phyloP scores from a whole-genome alignment of 495 filamentous ascomycete species.

The Xylaria sp. region DNA sequence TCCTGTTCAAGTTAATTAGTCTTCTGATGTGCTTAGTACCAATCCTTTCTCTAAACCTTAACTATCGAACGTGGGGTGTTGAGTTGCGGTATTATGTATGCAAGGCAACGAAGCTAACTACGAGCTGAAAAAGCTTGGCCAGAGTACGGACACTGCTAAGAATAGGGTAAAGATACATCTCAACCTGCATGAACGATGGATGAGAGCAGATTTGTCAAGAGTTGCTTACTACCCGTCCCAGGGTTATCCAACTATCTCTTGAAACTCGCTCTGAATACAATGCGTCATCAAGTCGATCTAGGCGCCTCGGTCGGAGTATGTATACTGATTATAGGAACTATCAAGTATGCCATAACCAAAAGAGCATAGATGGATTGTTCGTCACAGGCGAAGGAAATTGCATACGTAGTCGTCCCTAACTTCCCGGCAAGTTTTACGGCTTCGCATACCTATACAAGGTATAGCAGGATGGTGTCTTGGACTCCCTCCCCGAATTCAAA shows the following conservation, averaged over 20 bases:
- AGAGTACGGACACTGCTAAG: conserved; percentile 4
- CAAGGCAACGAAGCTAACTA: neutral
- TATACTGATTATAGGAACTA: neutral
- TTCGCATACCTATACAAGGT: neutral
- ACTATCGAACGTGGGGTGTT: neutral
- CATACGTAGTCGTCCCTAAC: neutral
- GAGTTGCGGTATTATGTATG: conserved; percentile 1
- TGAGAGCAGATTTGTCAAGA: conserved; percentile 17
- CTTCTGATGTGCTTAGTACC: neutral
- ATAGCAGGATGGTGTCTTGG: conserved; percentile 6
- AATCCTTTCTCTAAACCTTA: neutral
- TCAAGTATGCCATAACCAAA: neutral
- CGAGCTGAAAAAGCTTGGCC: conserved; percentile 13
- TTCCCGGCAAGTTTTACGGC: neutral
- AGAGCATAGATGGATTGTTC: neutral
- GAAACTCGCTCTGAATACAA: conserved; percentile 8
- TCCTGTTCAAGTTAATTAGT: neutral
- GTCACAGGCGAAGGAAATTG: neutral
- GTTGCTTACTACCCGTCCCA: conserved; percentile 22
- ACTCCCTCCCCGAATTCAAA: neutral
- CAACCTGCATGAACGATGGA: conserved; percentile 5
- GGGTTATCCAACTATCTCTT: neutral
- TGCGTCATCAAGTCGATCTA: neutral
- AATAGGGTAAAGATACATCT: conserved; percentile 18
- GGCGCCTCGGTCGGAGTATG: neutral